Evolutionary conservation across 108 stramenopile species (phyloP), one percentile per base, ranked within the genome.

Genomic region (Seminavis robusta): DNA sequence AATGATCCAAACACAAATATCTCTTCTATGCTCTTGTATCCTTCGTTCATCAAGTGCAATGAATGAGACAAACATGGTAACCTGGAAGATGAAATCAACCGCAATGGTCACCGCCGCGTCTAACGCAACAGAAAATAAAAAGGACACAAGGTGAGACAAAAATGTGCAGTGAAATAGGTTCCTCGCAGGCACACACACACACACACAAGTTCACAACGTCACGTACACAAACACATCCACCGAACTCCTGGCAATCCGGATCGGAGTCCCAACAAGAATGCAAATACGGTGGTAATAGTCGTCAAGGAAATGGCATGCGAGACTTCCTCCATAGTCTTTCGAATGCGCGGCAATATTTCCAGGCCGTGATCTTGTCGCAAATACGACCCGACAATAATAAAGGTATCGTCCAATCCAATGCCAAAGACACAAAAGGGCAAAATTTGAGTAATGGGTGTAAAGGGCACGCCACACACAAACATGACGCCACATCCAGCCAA

Each of bases 231-330:
- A n/a, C n/a, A n/a, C n/a, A n/a, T n/a, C n/a, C n/a, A n/a, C n/a
- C n/a, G n/a, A n/a, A n/a, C n/a, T n/a, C n/a, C n/a, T n/a, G n/a
- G n/a, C n/a, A n/a, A n/a, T n/a, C n/a, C n/a, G n/a, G n/a, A n/a
- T n/a, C n/a, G n/a, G n/a, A n/a, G n/a, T n/a, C 69, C 69, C 15
- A 63, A 30, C 4, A 34, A 43, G 56, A 71, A 71, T 10, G 69
- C 69, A 0, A 47, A 34, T 9, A 33, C 33, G 16, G 62, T 51
- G 1, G 69, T 71, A 20, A 59, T 26, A 0, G 69, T 63, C n/a
- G 69, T 71, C 47, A 71, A 16, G 23, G 49, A 19, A 49, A 71
- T 71, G 45, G 49, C 52, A 17, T 59, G n/a, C 11, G 62, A 62
- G 7, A 48, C 45, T 0, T 51, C 48, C 27, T 59, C 41, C n/a